Evolutionary conservation across 1,284 basidiomycete genomes (phyloP).

Genomic region (Xanthoconium separans): DNA sequence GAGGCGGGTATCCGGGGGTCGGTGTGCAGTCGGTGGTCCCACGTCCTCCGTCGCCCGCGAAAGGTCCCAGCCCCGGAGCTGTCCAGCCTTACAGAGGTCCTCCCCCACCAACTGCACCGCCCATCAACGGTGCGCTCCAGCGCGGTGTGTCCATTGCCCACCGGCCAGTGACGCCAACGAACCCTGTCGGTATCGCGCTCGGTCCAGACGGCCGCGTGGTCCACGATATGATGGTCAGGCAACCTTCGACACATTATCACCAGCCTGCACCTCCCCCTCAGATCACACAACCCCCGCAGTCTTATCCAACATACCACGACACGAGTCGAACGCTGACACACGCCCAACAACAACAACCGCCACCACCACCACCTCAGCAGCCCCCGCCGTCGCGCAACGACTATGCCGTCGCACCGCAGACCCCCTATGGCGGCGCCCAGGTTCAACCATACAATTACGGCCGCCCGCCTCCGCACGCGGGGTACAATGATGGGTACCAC

Average conservation of each 20-base stretch:
- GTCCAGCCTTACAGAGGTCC: constrained; percentile 23
- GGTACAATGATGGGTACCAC: constrained; percentile 21
- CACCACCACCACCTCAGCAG: neutral
- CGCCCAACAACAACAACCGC: constrained; percentile 8
- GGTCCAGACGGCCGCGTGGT: constrained; percentile 33
- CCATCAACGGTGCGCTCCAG: neutral
- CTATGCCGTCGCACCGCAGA: constrained; percentile 16
- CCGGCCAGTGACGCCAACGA: constrained; percentile 28
- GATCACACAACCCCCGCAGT: constrained; percentile 17
- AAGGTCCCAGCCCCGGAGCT: constrained; percentile 15
- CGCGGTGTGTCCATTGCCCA: constrained; percentile 21
- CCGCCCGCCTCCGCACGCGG: constrained; percentile 18
- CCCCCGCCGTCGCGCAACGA: constrained; percentile 18
- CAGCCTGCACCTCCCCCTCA: constrained; percentile 16
- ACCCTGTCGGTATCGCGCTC: constrained; percentile 30
- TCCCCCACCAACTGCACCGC: constrained; percentile 16
- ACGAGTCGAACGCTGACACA: constrained; percentile 15
- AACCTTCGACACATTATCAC: constrained; percentile 11
- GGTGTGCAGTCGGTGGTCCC: constrained; percentile 57
- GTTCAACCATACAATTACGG: constrained; percentile 17
- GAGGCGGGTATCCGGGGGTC: constrained; percentile 75
- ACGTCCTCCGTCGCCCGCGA: constrained; percentile 24
- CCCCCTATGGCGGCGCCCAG: constrained; percentile 3
- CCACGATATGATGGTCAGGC: constrained; percentile 30
- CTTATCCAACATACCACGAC: constrained; percentile 24